Conservation (phyloP, 176 grass and related monocot species). For the Rhipidocladum racemiflorum region DNA sequence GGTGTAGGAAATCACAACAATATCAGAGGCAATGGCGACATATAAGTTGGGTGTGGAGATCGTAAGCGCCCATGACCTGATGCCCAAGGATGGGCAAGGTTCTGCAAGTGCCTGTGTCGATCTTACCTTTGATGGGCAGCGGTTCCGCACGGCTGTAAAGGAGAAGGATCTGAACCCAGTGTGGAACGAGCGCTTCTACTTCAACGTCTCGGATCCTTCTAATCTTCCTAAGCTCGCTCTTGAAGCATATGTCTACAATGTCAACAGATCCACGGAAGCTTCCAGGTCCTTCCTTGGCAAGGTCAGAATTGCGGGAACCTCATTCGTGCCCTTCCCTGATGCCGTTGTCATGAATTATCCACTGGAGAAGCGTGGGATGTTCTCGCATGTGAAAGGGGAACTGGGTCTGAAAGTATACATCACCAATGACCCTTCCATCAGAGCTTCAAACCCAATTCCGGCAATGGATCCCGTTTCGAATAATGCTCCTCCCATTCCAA, state of each 20-base stretch:
- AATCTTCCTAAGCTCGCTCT: slow-evolving; percentile 74
- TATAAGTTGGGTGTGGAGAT: slow-evolving; percentile 91
- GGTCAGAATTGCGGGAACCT: slow-evolving; percentile 86
- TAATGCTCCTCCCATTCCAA: slow-evolving; percentile 41
- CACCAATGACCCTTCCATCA: slow-evolving; percentile 81
- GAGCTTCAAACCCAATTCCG: slow-evolving; percentile 75
- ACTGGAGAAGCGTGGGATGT: slow-evolving; percentile 89
- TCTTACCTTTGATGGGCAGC: slow-evolving; percentile 84
- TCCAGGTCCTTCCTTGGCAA: slow-evolving; percentile 82
- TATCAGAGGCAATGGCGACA: slow-evolving; percentile 31
- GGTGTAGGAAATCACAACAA: background rate
- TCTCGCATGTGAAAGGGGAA: slow-evolving; percentile 88
- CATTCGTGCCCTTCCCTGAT: slow-evolving; percentile 78
- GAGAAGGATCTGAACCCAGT: slow-evolving; percentile 80
- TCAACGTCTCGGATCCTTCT: slow-evolving; percentile 68
- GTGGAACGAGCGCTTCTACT: slow-evolving; percentile 91
- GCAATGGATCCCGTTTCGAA: slow-evolving; percentile 62
- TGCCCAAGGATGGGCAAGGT: slow-evolving; percentile 95
- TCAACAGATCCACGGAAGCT: slow-evolving; percentile 47
- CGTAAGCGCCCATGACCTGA: slow-evolving; percentile 80
- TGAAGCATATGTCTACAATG: slow-evolving; percentile 88
- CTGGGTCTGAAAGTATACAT: slow-evolving; percentile 87
- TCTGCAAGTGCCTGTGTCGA: slow-evolving; percentile 79
- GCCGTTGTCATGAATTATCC: slow-evolving; percentile 83
- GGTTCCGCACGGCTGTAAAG: slow-evolving; percentile 79